These are phyloP conservation scores for Lenzites betulinus DNA, from an alignment of 768 basidiomycete genomes.

Conservation along the genomic window DNA sequence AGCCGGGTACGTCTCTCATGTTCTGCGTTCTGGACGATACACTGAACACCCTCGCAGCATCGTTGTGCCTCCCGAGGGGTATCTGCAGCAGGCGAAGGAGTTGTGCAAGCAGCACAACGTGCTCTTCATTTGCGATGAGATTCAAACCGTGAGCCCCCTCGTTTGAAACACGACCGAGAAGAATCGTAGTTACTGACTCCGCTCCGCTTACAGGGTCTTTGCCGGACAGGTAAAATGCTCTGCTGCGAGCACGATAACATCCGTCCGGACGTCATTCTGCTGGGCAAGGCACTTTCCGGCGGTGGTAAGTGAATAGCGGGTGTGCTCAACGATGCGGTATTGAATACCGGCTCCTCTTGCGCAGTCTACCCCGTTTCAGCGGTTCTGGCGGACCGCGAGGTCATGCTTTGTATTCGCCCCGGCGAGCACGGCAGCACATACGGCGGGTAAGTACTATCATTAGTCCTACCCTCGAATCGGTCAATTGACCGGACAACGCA, in stretches of 20 bases:
- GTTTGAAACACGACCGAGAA: background rate
- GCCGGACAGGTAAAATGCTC: conserved; percentile 93
- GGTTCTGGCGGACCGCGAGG: conserved; percentile 85
- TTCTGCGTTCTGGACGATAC: background rate
- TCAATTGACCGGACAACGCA: background rate
- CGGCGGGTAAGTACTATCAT: conserved; percentile 68
- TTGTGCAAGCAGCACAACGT: conserved; percentile 93
- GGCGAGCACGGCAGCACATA: conserved; percentile 98
- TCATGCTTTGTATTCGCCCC: conserved; percentile 93
- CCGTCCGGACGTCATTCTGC: conserved; percentile 87
- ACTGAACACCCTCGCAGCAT: conserved; percentile 53
- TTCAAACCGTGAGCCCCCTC: conserved; percentile 73
- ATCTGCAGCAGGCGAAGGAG: conserved; percentile 72
- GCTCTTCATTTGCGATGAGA: conserved; percentile 96
- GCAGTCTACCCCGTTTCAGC: conserved; percentile 95
- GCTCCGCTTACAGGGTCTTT: conserved; percentile 63
- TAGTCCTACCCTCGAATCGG: conserved; percentile 2
- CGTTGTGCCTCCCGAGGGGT: conserved; percentile 87
- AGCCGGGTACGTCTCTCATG: conserved; percentile 69
- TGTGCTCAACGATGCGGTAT: background rate
- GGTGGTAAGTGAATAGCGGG: conserved; percentile 58
- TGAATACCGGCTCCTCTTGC: background rate
- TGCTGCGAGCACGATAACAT: conserved; percentile 86
- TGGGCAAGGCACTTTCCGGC: conserved; percentile 96
- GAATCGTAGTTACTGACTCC: background rate